Conservation (phyloP, 805 yeast species). For the Suhomyces tanzawaensis region DNA sequence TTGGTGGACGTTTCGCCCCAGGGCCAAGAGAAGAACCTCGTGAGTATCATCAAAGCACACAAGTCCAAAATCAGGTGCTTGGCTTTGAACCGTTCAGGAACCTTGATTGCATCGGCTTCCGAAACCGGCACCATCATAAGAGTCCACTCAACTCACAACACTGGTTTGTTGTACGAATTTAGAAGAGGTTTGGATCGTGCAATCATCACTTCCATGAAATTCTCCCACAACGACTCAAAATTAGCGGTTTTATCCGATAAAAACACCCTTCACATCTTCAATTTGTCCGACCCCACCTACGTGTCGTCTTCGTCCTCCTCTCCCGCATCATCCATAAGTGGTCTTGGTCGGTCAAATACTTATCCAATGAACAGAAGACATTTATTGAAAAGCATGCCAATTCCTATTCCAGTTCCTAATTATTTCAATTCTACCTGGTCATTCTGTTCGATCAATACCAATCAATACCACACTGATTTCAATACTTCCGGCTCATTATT, state of each 20-base stretch:
- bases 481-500: neutral
- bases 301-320: neutral
- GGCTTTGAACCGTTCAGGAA: conserved; percentile 60
- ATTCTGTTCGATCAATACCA: conserved; percentile 67
- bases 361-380: conserved; percentile 57
- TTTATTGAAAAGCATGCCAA: conserved; percentile 58
- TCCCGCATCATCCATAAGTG: neutral
- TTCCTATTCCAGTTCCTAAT: conserved; percentile 55
- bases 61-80: conserved; percentile 61
- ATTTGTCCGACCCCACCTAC: conserved; percentile 30
- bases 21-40: conserved; percentile 60
- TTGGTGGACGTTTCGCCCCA: conserved; percentile 68
- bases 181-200: conserved; percentile 90
- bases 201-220: conserved; percentile 73
- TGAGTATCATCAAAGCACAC: conserved; percentile 77
- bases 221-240: conserved; percentile 71
- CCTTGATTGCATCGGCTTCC: conserved; percentile 75
- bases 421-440: conserved; percentile 89
- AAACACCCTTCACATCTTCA: conserved; percentile 83
- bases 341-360: conserved; percentile 2
- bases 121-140: conserved; percentile 80
- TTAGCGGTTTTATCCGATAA: conserved; percentile 88
- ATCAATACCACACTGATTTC: conserved; percentile 31
- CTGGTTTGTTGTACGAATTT: conserved; percentile 76
- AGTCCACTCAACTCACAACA: conserved; percentile 64